Evolutionary conservation across 2,329 filamentous ascomycete genomes (phyloP), one percentile per base, ranked within the genome.

Genomic region (Nothophoma quercina): DNA sequence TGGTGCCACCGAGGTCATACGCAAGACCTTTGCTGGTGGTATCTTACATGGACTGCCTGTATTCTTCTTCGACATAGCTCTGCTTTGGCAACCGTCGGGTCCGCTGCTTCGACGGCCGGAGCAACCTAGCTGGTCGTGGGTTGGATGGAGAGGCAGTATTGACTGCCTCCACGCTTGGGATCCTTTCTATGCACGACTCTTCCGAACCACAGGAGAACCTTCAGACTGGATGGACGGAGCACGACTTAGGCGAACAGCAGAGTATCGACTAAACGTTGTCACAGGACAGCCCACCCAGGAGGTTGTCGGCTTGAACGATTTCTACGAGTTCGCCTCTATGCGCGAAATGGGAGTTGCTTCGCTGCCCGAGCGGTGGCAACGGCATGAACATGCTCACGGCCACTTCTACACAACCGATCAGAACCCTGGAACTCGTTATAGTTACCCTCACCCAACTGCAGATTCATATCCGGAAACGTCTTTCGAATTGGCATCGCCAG

Each of bases 41-140:
- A 26, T 49, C 13, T 7, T 49, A 2, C 32, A 49, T 10, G 38
- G 46, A n/a, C 13, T 15, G 3, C 38, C 46, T 6, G 6, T 26
- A 1, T 49, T 49, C 30, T 42, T 35, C 10, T 30, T 49, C 5
- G 25, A 42, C 6, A 42, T 49, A 16, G 29, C 38, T 3, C 10
- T 49, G 9, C 38, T 49, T 0, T 49, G 36, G 46, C 46, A 29
- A 12, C 36, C 44, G 13, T 10, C 12, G 5, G 9, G 12, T 12
- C 10, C 4, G 10, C 1, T 22, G 16, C 8, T 13, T 2, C 29
- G 28, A 2, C 16, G 36, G 10, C 2, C 4, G 7, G 16, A 13
- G 7, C 45, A 48, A 16, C 45, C 45, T 5, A 48, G 45, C 10
- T 48, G 36, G 45, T 36, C 45, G 0, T 42, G 30, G 36, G 34